Percentiles rank a stretch among this genome's conserved stretches.
Evolutionary conservation across 2,329 filamentous ascomycete species (phyloP).

Genomic region (Epichloe glyceriae): DNA sequence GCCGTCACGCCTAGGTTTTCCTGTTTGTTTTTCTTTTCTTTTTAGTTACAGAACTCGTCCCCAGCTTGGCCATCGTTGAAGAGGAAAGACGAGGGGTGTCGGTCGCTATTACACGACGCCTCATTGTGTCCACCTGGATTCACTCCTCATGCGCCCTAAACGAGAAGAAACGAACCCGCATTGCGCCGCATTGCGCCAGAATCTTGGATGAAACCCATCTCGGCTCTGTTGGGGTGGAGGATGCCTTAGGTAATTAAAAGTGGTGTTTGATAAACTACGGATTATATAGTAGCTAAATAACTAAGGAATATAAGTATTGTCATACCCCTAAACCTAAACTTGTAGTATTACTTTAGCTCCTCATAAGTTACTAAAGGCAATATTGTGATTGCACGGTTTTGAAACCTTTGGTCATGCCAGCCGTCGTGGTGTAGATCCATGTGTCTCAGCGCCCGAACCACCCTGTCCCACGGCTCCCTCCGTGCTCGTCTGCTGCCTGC

Average conservation of each 20-base stretch:
- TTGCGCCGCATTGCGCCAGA: neutral
- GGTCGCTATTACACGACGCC: too few relatives aligned
- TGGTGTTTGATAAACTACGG: too few relatives aligned
- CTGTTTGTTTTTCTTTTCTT: neutral
- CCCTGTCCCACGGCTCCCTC: conserved; percentile 5
- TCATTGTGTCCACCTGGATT: too few relatives aligned
- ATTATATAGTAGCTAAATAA: too few relatives aligned
- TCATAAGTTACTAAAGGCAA: too few relatives aligned
- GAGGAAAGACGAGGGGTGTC: neutral
- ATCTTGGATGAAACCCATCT: neutral
- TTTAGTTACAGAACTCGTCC: neutral
- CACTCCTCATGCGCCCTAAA: too few relatives aligned
- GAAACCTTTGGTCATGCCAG: neutral
- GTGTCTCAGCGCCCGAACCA: conserved; percentile 11
- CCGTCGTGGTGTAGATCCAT: neutral
- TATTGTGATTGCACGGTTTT: neutral
- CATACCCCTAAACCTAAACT: too few relatives aligned
- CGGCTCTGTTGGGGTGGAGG: neutral
- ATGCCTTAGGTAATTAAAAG: too few relatives aligned
- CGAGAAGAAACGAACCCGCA: too few relatives aligned
- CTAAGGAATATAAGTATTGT: too few relatives aligned
- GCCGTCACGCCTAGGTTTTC: conserved; percentile 1
- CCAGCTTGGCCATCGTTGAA: neutral
- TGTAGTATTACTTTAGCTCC: too few relatives aligned
- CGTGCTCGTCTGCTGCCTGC: neutral